Percentiles rank a stretch among this genome's conserved stretches.
These are phyloP conservation scores for Ascoidea asiatica DNA, from an alignment of 805 yeast species.

Conservation along the genomic window DNA sequence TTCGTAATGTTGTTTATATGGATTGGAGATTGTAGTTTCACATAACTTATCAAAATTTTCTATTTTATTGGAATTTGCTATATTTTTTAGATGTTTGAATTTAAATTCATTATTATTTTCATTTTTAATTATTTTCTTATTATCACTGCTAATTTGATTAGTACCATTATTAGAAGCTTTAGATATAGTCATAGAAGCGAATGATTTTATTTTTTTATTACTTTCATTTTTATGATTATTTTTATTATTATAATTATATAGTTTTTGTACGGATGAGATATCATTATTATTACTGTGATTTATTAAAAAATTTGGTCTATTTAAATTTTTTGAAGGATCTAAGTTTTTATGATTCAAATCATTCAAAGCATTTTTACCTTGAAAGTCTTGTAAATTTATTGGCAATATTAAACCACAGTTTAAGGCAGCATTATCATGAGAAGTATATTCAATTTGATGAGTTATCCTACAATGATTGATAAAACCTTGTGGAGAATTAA, in stretches of 20 bases:
- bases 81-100: slow-evolving; percentile 2
- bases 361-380: slow-evolving; percentile 27
- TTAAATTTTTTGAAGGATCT: slow-evolving; percentile 8
- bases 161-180: neutral
- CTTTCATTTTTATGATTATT: neutral
- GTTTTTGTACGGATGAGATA: slow-evolving; percentile 1
- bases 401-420: slow-evolving; percentile 46
- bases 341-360: slow-evolving; percentile 17
- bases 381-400: slow-evolving; percentile 41
- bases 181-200: neutral
- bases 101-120: neutral
- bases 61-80: slow-evolving; percentile 5
- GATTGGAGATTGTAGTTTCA: neutral
- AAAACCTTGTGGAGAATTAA: slow-evolving; percentile 71
- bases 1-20: neutral
- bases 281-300: slow-evolving; percentile 4
- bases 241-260: neutral
- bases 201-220: neutral
- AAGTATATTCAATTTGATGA: slow-evolving; percentile 54
- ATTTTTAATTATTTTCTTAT: neutral
- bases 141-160: neutral
- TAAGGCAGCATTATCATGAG: slow-evolving; percentile 65
- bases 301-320: slow-evolving; percentile 5
- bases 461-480: slow-evolving; percentile 66
- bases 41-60: slow-evolving; percentile 3